phyloP scores from a whole-genome alignment of 768 basidiomycete species.

The Daedalea quercina region DNA sequence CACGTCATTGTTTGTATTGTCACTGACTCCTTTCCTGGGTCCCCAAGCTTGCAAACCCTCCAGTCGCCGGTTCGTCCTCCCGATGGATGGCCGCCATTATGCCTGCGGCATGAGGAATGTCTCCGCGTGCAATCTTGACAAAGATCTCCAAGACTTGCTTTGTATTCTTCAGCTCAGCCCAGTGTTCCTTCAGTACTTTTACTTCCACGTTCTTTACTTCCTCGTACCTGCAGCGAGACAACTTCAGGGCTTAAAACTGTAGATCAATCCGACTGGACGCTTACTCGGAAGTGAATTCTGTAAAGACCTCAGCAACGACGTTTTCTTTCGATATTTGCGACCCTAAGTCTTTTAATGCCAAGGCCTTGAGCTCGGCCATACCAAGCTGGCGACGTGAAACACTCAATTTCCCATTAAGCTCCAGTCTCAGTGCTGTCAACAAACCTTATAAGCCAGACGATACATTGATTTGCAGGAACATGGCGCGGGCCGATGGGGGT shows the following conservation, averaged over 20 bases:
- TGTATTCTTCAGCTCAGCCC: not conserved
- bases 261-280: not conserved
- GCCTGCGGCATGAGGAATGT: too few species aligned
- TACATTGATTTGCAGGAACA: conserved; percentile 22
- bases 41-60: too few species aligned
- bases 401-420: not conserved
- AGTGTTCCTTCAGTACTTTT: not conserved
- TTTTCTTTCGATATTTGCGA: conserved; percentile 9
- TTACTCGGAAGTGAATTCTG: conserved; percentile 6
- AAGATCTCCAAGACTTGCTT: too few species aligned
- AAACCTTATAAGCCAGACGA: conserved; percentile 15
- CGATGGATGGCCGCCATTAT: too few species aligned
- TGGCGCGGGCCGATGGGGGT: not conserved
- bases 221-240: not conserved
- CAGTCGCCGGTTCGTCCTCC: too few species aligned
- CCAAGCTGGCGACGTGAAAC: not conserved
- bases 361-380: conserved; percentile 7
- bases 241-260: not conserved
- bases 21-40: too few species aligned
- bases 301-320: conserved; percentile 16
- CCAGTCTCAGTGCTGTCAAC: not conserved
- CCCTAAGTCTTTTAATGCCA: conserved; percentile 9
- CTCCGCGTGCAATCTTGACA: too few species aligned
- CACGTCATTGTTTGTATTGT: too few species aligned
- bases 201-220: not conserved